Evolutionary conservation across 768 basidiomycete genomes (phyloP).

Genomic region (Boletales sp.): DNA sequence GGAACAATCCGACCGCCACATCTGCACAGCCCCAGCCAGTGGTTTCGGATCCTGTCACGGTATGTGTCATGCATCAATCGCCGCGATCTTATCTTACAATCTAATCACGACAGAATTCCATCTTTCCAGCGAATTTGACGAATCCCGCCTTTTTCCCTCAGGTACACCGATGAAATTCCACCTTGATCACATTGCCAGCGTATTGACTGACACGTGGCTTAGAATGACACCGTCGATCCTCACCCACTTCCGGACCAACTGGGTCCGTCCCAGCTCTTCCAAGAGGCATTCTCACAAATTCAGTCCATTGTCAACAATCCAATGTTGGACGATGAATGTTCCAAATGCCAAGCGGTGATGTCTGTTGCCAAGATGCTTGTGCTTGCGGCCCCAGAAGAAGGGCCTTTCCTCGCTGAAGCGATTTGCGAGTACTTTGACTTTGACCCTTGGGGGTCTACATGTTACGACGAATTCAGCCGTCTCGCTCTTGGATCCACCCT

Average conservation of each 20-base stretch:
- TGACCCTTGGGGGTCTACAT: conserved; percentile 20
- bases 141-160: conserved; percentile 57
- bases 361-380: conserved; percentile 41
- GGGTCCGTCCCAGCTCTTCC: conserved; percentile 33
- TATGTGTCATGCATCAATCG: conserved; percentile 24
- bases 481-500: conserved; percentile 41
- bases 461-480: conserved; percentile 32
- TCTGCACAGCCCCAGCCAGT: conserved; percentile 68
- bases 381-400: conserved; percentile 39
- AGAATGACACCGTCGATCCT: conserved; percentile 45
- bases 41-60: conserved; percentile 64
- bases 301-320: conserved; percentile 36
- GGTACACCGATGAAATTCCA: conserved; percentile 16
- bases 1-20: conserved; percentile 67
- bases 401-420: conserved; percentile 38
- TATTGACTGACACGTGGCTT: background rate
- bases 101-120: conserved; percentile 30
- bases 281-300: conserved; percentile 38
- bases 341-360: conserved; percentile 38
- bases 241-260: conserved; percentile 40
- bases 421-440: conserved; percentile 44
- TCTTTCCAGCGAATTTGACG: conserved; percentile 58
- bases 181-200: background rate
- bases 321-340: conserved; percentile 35
- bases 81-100: background rate